Base-by-base conservation (phyloP, 768 basidiomycete species). In the Dendrothele bispora region DNA sequence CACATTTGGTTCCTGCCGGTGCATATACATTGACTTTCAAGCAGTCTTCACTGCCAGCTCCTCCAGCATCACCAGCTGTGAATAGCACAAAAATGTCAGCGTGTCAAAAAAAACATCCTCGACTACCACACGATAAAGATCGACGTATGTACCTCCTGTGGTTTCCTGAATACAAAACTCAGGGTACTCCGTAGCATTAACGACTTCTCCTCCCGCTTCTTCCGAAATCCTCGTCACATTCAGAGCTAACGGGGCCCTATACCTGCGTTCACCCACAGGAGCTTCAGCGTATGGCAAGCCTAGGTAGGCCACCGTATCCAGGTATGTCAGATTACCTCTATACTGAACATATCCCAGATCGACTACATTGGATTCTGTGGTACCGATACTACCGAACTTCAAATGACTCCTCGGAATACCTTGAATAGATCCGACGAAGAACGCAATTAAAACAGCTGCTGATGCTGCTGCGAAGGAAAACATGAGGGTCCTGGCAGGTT, bases 1-100 rank as follows among this genome's bases (percentile, higher is more conserved):
- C 68, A 22, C 61, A 55, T 26, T 70, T 75, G 3, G 75, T 71
- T 6, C 72, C 70, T 4, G 68, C 63, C 2, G 84, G 83, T 10
- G 79, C 63, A 48, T 84, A 85, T 10, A 86, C 70, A 57, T 86
- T 83, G n/a, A 84, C 66, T 39, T 84, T 84, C 28, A 86, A 61
- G 52, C 82, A 86, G 51, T 85, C 83, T 62, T 86, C 83, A 35
- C 75, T 78, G 8, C 84, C 83, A 11, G 80, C 80, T 22, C 83
- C 82, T 40, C 83, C 82, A 21, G 76, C 71, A 55, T 82, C 82
- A 8, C 77, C 78, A 17, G 37, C 78, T 82, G 32, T n/a, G n/a
- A 22, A 20, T n/a, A n/a, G n/a, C n/a, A n/a, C n/a, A n/a, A n/a
- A n/a, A n/a, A n/a, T n/a, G n/a, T n/a, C n/a, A 50, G 17, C 20